Base-by-base conservation (phyloP, 1,139 yeast genomes). In the Zygotorulaspora mrakii region DNA sequence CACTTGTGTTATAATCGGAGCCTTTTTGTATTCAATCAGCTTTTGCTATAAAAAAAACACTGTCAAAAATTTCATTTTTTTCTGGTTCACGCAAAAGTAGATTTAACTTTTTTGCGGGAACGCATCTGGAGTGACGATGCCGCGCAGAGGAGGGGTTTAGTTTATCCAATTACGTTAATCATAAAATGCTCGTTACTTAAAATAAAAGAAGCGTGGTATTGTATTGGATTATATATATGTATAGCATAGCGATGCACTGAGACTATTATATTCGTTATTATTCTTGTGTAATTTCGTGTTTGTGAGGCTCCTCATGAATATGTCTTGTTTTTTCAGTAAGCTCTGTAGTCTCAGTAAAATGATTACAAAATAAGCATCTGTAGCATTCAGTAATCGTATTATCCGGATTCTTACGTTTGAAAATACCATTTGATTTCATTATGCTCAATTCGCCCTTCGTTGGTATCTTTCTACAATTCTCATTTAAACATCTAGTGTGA, bases 381-480 rank as follows among this genome's bases (percentile, higher is more conserved):
- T 53, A 53, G 11, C 61, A 61, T 33, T 43, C 47, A 8, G 40
- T 29, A 12, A 32, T 26, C n/a, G 41, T 29, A 11, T 51, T 50
- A 33, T 48, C 48, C 8, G 35, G 45, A 4, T 38, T 37, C 7
- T 32, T 31, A 24, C 47, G 50, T 17, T 33, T 40, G 7, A 43
- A 39, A n/a, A 47, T 35, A 18, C 61, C 60, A 34, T 59, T 57
- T 3, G 61, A 49, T 25, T 82, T 84, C 95, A 89, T 88, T 24
- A 86, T 70, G 12, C 86, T 76, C 87, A 96, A 84, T 66, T 91
- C 97, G 47, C 96, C 94, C 66, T 89, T 88, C 18, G 96, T 95
- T 5, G 98, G 98, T 46, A 91, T 87, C 57, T 91, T 79, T 49
- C 82, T 77, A 66, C 98, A 91, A 16, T 67, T 61, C 5, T 71